These are phyloP conservation scores for Acanthamoeba healyi DNA, from an alignment of 208 protist genomes.

Conservation along the genomic window DNA sequence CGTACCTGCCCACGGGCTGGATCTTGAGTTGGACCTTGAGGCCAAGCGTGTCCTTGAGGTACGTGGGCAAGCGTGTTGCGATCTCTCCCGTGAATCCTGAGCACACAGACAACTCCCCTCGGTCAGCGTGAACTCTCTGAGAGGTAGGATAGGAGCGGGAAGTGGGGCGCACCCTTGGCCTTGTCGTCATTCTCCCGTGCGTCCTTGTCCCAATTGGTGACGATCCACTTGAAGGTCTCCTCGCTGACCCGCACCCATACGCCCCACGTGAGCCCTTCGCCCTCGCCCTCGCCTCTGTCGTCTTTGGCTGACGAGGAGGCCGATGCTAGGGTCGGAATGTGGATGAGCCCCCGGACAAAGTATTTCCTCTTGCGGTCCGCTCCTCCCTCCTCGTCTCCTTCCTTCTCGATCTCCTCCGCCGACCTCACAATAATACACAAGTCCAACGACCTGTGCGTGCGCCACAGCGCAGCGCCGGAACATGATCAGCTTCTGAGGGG, in stretches of 20 bases:
- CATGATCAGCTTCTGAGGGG: not conserved
- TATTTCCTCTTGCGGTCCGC: slow-evolving; percentile 14
- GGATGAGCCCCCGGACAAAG: slow-evolving; percentile 41
- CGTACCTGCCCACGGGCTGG: not conserved
- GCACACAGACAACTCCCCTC: too few species aligned
- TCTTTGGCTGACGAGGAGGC: slow-evolving; percentile 17
- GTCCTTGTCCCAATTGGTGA: slow-evolving; percentile 55
- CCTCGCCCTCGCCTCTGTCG: slow-evolving; percentile 7
- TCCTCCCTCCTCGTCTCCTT: not conserved
- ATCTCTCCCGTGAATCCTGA: not conserved
- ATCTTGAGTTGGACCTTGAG: slow-evolving; percentile 44
- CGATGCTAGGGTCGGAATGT: slow-evolving; percentile 32
- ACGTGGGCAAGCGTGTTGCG: slow-evolving; percentile 31
- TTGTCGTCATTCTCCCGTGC: slow-evolving; percentile 35
- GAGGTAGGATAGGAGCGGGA: not conserved
- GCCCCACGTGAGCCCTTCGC: slow-evolving; percentile 36
- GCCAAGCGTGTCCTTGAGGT: slow-evolving; percentile 42
- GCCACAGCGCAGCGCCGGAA: not conserved
- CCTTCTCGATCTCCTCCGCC: slow-evolving; percentile 16
- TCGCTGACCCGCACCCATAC: slow-evolving; percentile 51
- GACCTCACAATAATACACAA: slow-evolving; percentile 54
- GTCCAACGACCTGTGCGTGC: not conserved
- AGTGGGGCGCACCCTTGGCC: not conserved
- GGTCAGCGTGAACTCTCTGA: too few species aligned
- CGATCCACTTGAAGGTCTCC: slow-evolving; percentile 51